A percentile compares a stretch with the other conserved stretches of the same genome.
Conservation (phyloP, 352 stramenopile genomes). For the Globisporangium irregulare region DNA sequence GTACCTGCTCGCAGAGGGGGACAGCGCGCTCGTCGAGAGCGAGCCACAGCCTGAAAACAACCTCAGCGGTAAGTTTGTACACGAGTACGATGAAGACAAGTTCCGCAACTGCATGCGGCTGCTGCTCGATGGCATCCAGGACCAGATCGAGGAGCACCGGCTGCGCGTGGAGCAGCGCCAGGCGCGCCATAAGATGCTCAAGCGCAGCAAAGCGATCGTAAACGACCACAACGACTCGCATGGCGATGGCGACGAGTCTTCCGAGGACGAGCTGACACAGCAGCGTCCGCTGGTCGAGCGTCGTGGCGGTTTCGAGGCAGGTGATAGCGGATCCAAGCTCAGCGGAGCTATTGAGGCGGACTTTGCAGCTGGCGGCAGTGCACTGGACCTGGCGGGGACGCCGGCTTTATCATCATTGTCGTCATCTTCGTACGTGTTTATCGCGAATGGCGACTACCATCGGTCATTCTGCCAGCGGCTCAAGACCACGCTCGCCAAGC, state of each 20-base stretch:
- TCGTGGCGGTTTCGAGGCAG: not conserved
- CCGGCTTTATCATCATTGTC: not conserved
- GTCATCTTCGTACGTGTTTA: constrained; percentile 58
- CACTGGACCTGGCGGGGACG: not conserved
- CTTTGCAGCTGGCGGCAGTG: not conserved
- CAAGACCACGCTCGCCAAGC: constrained; percentile 51
- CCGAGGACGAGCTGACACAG: constrained; percentile 16
- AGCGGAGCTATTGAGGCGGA: not conserved
- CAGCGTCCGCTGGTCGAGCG: constrained; percentile 12
- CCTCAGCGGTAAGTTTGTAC: constrained; percentile 15
- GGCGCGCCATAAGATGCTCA: constrained; percentile 29
- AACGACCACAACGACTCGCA: constrained; percentile 12
- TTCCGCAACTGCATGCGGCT: constrained; percentile 66
- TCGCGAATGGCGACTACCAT: constrained; percentile 75
- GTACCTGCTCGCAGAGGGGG: constrained; percentile 4
- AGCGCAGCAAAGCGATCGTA: constrained; percentile 19
- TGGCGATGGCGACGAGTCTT: not conserved
- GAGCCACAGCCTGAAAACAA: constrained; percentile 12
- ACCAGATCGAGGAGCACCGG: constrained; percentile 81
- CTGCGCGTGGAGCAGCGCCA: constrained; percentile 41
- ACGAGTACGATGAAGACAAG: constrained; percentile 58
- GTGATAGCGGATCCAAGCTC: not conserved
- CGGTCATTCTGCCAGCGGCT: constrained; percentile 57
- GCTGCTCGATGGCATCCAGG: constrained; percentile 76
- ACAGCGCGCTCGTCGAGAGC: constrained; percentile 7